Evolutionary conservation across 257 asterid species (phyloP), one percentile per base, ranked within the genome.

Genomic region (Euphrasia confusa): DNA sequence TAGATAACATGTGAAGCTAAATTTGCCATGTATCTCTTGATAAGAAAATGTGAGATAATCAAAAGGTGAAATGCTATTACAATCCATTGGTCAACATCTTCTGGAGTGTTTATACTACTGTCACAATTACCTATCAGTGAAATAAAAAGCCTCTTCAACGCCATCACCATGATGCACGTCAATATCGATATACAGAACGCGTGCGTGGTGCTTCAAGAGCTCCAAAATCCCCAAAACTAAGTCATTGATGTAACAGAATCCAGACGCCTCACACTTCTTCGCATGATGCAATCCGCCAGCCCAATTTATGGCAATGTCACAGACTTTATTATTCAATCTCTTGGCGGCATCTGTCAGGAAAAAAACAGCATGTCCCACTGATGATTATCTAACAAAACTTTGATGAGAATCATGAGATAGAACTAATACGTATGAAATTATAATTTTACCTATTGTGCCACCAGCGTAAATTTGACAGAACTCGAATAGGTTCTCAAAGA

Each of bases 271-370:
- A 72, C 97, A 87, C 82, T 93, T 93, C 82, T 93, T 93, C 55
- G 99, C 99, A 70, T 93, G 99, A 80, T 93, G 99, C 81, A 93
- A 81, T 61, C 99, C 97, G 74, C 99, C 99, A 69, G 99, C 97
- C 99, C 99, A 93, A 68, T 93, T 93, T 80, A 93, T 87, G 48
- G 99, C 97, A 66, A 93, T 76, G 62, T 93, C 97, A 61, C 99
- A 93, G 27, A 85, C 83, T 80, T 76, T 74, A 72, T 87, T 87
- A 73, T 93, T 93, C 79, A 93, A 80, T 77, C 99, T 83, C 58
- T 92, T 77, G 26, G 99, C 99, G 77, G 94, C 99, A 87, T 93
- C 99, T 93, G 77, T 72, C 50, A 75, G 54, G 52, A 75, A 67
- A 58, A 67, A 57, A 65, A 18, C 63, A 54, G 27, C 21, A 17